A percentile compares a stretch with the other conserved stretches of the same genome.
phyloP scores from a whole-genome alignment of 2,329 filamentous ascomycete species.

The Venturia effusa region DNA sequence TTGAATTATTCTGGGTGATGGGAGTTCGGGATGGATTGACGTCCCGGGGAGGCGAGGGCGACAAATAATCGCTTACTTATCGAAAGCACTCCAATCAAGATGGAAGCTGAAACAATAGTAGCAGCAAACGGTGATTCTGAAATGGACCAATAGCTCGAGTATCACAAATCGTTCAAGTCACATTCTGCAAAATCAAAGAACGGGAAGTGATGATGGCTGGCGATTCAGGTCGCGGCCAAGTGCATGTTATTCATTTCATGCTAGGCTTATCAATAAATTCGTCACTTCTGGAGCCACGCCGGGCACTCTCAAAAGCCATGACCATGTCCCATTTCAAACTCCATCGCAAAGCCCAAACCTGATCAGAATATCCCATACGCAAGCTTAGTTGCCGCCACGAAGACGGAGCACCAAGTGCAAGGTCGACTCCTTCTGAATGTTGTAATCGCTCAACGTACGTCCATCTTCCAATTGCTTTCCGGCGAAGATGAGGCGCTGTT shows the following conservation, averaged over 20 bases:
- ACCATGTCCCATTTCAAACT: not conserved
- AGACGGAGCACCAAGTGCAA: slow-evolving; percentile 80
- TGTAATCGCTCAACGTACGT: slow-evolving; percentile 44
- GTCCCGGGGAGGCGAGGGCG: too few species aligned
- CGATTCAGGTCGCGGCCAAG: not conserved
- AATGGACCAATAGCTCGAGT: too few species aligned
- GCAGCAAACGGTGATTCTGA: too few species aligned
- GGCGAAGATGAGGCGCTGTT: slow-evolving; percentile 48
- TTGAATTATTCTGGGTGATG: too few species aligned
- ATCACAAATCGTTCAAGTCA: too few species aligned
- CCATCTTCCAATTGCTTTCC: slow-evolving; percentile 52
- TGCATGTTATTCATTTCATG: not conserved
- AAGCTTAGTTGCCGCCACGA: slow-evolving; percentile 52
- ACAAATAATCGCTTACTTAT: too few species aligned
- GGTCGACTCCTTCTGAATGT: slow-evolving; percentile 84
- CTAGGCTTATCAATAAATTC: not conserved
- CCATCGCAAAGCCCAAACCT: not conserved
- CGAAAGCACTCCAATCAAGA: too few species aligned
- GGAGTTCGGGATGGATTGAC: too few species aligned
- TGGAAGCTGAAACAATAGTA: too few species aligned
- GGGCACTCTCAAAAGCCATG: not conserved
- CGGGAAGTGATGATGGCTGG: not conserved
- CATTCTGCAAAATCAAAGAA: too few species aligned
- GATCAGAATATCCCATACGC: not conserved
- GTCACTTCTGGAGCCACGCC: not conserved